Conservation (phyloP, 371 early-diverging fungal species). For the Gilbertella persicaria region DNA sequence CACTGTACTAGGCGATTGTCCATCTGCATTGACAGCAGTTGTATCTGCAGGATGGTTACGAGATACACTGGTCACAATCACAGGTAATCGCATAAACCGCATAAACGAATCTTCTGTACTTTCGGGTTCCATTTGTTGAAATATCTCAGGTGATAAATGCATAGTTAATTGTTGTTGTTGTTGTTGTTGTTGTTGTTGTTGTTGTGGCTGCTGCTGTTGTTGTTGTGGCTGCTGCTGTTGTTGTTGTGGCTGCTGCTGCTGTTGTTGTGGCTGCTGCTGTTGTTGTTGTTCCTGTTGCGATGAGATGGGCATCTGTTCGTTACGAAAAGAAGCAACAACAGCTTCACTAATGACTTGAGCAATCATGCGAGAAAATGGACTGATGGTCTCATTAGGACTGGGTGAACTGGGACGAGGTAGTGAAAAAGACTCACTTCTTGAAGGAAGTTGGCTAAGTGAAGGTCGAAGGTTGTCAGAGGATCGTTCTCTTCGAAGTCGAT, state of each 20-base stretch:
- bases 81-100: conserved; percentile 22
- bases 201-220: not conserved
- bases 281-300: not conserved
- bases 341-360: conserved; percentile 26
- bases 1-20: conserved; percentile 6
- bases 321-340: conserved; percentile 20
- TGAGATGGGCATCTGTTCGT: conserved; percentile 10
- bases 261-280: not conserved
- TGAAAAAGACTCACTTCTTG: no score
- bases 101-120: conserved; percentile 22
- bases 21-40: conserved; percentile 15
- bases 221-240: conserved; percentile 1
- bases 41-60: not conserved
- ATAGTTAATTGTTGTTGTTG: conserved; percentile 20
- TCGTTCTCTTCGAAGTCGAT: not conserved
- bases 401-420: not conserved
- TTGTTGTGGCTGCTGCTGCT: conserved; percentile 2
- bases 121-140: conserved; percentile 25
- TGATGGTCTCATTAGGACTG: not conserved
- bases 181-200: not conserved
- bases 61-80: conserved; percentile 12
- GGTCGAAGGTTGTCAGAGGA: not conserved
- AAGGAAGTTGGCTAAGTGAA: not conserved
- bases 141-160: conserved; percentile 25
- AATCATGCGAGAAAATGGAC: conserved; percentile 25